Evolutionary conservation across 768 basidiomycete species (phyloP).

Genomic region (Lyophyllum semitale): DNA sequence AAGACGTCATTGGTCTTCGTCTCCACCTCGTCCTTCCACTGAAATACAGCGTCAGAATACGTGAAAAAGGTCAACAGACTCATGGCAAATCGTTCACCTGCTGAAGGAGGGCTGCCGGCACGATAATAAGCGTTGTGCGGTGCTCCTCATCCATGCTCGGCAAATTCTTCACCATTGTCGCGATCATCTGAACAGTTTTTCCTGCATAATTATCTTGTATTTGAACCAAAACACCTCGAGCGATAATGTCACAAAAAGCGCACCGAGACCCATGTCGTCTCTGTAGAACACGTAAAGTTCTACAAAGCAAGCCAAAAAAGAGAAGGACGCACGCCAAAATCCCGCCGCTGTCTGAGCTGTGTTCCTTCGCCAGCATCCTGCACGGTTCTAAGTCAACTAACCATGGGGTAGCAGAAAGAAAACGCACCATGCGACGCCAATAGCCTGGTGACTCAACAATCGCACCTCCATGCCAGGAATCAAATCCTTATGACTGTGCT

Average conservation of each 20-base stretch:
- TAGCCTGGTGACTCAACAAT: conserved; percentile 72
- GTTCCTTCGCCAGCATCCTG: conserved; percentile 73
- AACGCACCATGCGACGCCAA: conserved; percentile 72
- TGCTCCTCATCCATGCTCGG: conserved; percentile 45
- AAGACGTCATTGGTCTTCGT: conserved; percentile 66
- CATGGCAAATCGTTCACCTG: conserved; percentile 45
- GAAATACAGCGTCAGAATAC: neutral
- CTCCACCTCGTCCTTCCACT: conserved; percentile 79
- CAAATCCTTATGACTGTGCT: conserved; percentile 47
- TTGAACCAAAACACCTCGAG: neutral
- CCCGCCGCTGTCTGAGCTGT: conserved; percentile 53
- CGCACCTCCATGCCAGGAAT: conserved; percentile 72
- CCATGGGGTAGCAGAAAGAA: neutral
- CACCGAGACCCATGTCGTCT: conserved; percentile 73
- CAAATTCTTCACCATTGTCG: conserved; percentile 70
- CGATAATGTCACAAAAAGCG: neutral
- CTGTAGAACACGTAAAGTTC: conserved; percentile 28
- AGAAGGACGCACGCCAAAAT: conserved; percentile 58
- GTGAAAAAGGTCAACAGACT: neutral
- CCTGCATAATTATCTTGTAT: conserved; percentile 30
- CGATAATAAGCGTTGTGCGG: conserved; percentile 71
- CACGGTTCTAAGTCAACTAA: neutral
- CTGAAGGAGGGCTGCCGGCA: conserved; percentile 72
- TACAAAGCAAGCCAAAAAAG: neutral
- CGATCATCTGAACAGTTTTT: conserved; percentile 82